These are phyloP conservation scores for Rossbeevera mucosa DNA, from an alignment of 768 basidiomycete genomes.

Conservation along the genomic window DNA sequence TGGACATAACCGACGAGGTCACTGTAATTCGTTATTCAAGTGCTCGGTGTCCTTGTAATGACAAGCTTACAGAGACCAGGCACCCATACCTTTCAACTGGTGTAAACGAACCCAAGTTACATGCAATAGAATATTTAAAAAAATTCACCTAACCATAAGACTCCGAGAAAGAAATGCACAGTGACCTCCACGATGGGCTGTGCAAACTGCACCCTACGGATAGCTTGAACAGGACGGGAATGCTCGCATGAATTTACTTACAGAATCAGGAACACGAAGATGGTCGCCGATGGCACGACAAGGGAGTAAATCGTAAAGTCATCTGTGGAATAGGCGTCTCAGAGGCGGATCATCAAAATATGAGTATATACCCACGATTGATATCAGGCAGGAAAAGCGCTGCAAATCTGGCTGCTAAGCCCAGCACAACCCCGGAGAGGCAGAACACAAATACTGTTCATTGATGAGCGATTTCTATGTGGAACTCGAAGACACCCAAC, in stretches of 20 bases:
- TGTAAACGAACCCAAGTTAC: background rate
- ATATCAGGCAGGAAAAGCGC: slow-evolving; percentile 59
- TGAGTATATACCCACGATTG: slow-evolving; percentile 45
- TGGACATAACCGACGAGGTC: slow-evolving; percentile 66
- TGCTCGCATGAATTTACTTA: slow-evolving; percentile 27
- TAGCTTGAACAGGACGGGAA: background rate
- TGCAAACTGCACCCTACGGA: slow-evolving; percentile 60
- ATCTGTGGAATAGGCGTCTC: slow-evolving; percentile 35
- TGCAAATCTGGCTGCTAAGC: slow-evolving; percentile 65
- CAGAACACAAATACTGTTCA: slow-evolving; percentile 35
- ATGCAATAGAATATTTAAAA: background rate
- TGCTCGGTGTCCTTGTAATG: background rate
- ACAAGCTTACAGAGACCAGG: slow-evolving; percentile 62
- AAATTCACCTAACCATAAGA: slow-evolving; percentile 66
- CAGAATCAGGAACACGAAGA: slow-evolving; percentile 59
- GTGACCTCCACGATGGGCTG: slow-evolving; percentile 61
- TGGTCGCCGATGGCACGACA: slow-evolving; percentile 59
- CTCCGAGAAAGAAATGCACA: slow-evolving; percentile 48
- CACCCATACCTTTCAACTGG: slow-evolving; percentile 54
- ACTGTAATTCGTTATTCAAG: slow-evolving; percentile 32
- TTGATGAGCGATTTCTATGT: slow-evolving; percentile 23
- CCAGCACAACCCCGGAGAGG: slow-evolving; percentile 53
- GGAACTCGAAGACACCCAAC: slow-evolving; percentile 18
- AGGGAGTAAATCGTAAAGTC: slow-evolving; percentile 71
- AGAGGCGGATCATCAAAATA: slow-evolving; percentile 2